A percentile compares a stretch with the other conserved stretches of the same genome.
Evolutionary conservation across 1,139 yeast species (phyloP).

Genomic region (Lodderomyces pseudojiufengensis): DNA sequence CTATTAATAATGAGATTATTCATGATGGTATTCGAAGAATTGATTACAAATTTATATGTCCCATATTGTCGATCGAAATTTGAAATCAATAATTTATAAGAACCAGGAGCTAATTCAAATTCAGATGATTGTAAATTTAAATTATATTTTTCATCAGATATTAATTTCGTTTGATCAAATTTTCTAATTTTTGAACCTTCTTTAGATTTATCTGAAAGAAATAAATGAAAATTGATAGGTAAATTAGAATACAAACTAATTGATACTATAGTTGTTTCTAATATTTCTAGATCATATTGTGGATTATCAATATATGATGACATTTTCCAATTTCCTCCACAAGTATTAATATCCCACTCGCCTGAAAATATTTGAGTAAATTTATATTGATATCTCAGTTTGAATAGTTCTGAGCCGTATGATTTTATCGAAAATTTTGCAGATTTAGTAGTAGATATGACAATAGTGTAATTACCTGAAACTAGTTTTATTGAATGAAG

Average conservation of each 20-base stretch:
- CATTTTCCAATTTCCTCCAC: slow-evolving; percentile 59
- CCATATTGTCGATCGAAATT: slow-evolving; percentile 20
- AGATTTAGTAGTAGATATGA: slow-evolving; percentile 21
- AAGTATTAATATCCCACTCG: slow-evolving; percentile 44
- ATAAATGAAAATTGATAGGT: slow-evolving; percentile 36
- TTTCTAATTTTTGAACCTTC: slow-evolving; percentile 18
- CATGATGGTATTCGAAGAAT: slow-evolving; percentile 12
- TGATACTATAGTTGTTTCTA: slow-evolving; percentile 16
- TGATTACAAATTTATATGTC: slow-evolving; percentile 14
- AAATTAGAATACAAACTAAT: slow-evolving; percentile 24
- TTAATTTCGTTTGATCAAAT: slow-evolving; percentile 29
- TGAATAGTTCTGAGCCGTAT: slow-evolving; percentile 19
- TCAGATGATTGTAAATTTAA: slow-evolving; percentile 16
- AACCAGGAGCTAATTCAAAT: slow-evolving; percentile 30
- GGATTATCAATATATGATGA: slow-evolving; percentile 59
- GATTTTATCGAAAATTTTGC: slow-evolving; percentile 37
- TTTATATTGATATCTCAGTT: slow-evolving; percentile 22
- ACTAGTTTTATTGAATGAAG: slow-evolving; percentile 21
- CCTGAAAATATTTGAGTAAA: slow-evolving; percentile 27
- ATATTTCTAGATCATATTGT: slow-evolving; percentile 42
- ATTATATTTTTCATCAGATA: slow-evolving; percentile 27
- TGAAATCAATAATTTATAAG: slow-evolving; percentile 33
- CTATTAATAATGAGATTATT: too few relatives aligned
- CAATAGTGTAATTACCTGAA: slow-evolving; percentile 29
- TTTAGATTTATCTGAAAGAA: slow-evolving; percentile 23